Evolutionary conservation across 1,139 yeast genomes (phyloP), one percentile per base, ranked within the genome.

Genomic region (Taphrina betulina): DNA sequence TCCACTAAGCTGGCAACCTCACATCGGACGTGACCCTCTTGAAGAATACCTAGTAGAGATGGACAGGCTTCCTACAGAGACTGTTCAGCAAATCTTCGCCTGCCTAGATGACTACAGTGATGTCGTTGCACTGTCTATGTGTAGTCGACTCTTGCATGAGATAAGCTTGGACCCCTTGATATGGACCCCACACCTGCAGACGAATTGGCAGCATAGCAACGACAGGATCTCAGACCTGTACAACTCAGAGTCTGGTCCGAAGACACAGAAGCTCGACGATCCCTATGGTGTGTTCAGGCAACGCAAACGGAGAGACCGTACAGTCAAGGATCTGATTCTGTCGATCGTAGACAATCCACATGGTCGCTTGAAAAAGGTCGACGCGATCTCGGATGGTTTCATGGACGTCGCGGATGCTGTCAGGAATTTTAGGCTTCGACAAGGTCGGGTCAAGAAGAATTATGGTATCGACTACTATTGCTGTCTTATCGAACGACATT

Each of bases 391-490:
- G 14, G 48, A 43, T 20, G 14, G 34, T 16, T 43, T 31, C 38
- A 43, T 43, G 48, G 48, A 43, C n/a, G 48, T 19, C 5, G 48
- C 38, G 12, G 48, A 43, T 33, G 48, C 48, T 7, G 38, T 43
- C 3, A 29, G 38, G n/a, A 19, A 19, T 5, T 43, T 43, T 17
- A 17, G 48, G 16, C 19, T 31, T 5, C 7, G 12, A 16, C 14
- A 43, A 12, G 48, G 48, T 20, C 14, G 48, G 29, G 23, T 33
- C 37, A 43, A 31, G 38, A 29, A 43, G 28, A 43, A 43, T 33
- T 43, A 43, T 43, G 38, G 48, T 4, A 43, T 43, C 16, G 48
- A 43, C 29, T 43, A 43, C 28, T 43, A 43, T 22, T 43, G 38
- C 12, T 20, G 38, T 33, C 38, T 43, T 1, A 5, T 43, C 5